phyloP scores from a whole-genome alignment of 2,329 filamentous ascomycete species.

The Parascedosporium putredinis region DNA sequence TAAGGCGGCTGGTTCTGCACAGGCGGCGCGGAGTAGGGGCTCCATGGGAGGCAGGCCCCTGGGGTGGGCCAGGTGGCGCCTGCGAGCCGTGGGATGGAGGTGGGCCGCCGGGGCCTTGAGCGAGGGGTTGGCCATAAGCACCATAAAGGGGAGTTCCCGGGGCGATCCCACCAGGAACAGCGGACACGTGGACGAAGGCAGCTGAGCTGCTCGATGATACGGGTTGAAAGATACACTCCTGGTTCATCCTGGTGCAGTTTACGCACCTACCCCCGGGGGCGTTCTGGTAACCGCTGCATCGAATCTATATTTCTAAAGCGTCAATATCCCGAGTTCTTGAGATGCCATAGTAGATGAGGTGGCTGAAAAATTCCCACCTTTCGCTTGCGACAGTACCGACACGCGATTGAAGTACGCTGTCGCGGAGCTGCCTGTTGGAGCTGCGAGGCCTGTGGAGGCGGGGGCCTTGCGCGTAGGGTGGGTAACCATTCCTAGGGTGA shows the following conservation, averaged over 20 bases:
- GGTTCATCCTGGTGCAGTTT: constrained; percentile 51
- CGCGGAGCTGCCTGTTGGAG: constrained; percentile 40
- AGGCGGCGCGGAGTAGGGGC: constrained; percentile 5
- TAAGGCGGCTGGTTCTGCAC: constrained; percentile 15
- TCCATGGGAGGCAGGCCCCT: not conserved
- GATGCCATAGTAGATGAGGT: too few relatives aligned
- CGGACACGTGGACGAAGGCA: constrained; percentile 48
- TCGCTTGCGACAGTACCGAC: constrained; percentile 49
- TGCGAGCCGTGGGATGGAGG: constrained; percentile 9
- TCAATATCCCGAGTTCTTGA: too few relatives aligned
- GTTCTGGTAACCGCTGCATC: constrained; percentile 50
- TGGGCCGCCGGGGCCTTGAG: constrained; percentile 13
- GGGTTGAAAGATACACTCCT: constrained; percentile 51
- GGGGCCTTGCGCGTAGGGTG: constrained; percentile 6
- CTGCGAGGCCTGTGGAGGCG: not conserved
- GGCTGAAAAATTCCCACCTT: constrained; percentile 31
- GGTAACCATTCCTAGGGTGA: constrained; percentile 22
- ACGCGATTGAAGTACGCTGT: constrained; percentile 50
- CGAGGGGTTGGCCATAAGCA: constrained; percentile 45
- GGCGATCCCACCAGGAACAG: constrained; percentile 45
- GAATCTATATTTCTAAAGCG: constrained; percentile 34
- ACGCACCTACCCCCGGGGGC: constrained; percentile 49
- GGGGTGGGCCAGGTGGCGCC: not conserved
- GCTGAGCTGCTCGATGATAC: constrained; percentile 46
- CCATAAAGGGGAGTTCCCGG: constrained; percentile 47